Evolutionary conservation across 2,329 filamentous ascomycete genomes (phyloP), one percentile per base, ranked within the genome.

Genomic region (Endothia cerciana): DNA sequence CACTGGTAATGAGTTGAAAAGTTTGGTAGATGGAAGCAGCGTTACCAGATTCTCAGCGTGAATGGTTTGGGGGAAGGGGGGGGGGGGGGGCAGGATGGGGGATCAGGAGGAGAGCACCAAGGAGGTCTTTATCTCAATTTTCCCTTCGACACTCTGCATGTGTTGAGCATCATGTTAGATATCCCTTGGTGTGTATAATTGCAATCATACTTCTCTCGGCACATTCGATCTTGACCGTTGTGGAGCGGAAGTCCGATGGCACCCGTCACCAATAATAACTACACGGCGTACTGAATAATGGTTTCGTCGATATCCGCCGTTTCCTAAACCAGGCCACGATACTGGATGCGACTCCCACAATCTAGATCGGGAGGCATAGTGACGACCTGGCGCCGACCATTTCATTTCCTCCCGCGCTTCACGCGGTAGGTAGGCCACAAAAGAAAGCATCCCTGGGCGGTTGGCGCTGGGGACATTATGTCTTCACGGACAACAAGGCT

Each of bases 101-200:
- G 45, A 13, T n/a, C 11, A 51, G 13, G 47, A 22, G 8, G 43
- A 51, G 47, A 51, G 25, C 47, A 51, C 17, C 15, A 11, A 51
- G 25, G 13, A 28, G 47, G 28, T 60, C 36, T 28, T 45, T 7
- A n/a, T 45, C 33, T 58, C 15, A 11, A 2, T 47, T 47, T 17
- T 40, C 22, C 30, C 22, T 5, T 53, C 41, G n/a, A 19, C n/a
- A 33, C 49, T 56, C 64, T 59, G 47, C 62, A 65, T 67, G 41
- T 67, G 63, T 65, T 65, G 65, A 65, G 58, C 63, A 65, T 62
- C 60, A 62, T 63, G 59, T 63, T 65, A 65, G 65, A 67, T 67
- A 67, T n/a, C 65, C 65, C 65, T 63, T 60, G 51, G 63, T 36
- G 55, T 28, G 53, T 65, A 47, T 30, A 64, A 47, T 49, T 28